Evolutionary conservation across 768 basidiomycete genomes (phyloP).

Genomic region (Macrolepiota dolichaula): DNA sequence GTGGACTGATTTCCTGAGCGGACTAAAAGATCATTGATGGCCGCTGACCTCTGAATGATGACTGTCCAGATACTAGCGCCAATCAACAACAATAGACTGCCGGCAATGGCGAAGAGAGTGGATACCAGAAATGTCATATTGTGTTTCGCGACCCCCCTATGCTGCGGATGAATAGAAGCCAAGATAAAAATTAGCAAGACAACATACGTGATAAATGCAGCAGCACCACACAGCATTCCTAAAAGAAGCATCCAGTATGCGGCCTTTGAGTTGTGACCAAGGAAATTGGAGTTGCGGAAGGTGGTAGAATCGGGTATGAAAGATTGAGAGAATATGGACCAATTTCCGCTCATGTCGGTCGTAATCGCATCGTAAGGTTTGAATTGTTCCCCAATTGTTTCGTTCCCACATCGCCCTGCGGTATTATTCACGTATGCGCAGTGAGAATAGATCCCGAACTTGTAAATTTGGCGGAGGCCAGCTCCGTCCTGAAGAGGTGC

Average conservation of each 20-base stretch:
- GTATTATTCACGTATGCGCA: slow-evolving; percentile 66
- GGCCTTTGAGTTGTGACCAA: slow-evolving; percentile 60
- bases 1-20: slow-evolving; percentile 26
- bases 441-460: slow-evolving; percentile 79
- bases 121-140: slow-evolving; percentile 68
- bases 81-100: slow-evolving; percentile 61
- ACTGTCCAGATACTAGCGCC: slow-evolving; percentile 78
- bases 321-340: slow-evolving; percentile 48
- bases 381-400: slow-evolving; percentile 55
- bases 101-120: slow-evolving; percentile 55
- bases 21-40: slow-evolving; percentile 51
- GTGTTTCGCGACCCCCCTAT: slow-evolving; percentile 64
- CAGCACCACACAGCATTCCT: slow-evolving; percentile 62
- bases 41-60: slow-evolving; percentile 59
- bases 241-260: slow-evolving; percentile 77
- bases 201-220: slow-evolving; percentile 67
- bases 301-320: slow-evolving; percentile 48
- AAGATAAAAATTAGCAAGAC: slow-evolving; percentile 3
- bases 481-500: slow-evolving; percentile 51
- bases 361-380: slow-evolving; percentile 62
- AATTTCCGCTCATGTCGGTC: slow-evolving; percentile 67
- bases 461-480: slow-evolving; percentile 69
- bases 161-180: slow-evolving; percentile 12
- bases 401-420: slow-evolving; percentile 62
- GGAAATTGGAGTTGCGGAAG: slow-evolving; percentile 57